Evolutionary conservation across 2,329 filamentous ascomycete species (phyloP), one percentile per base, ranked within the genome.

Genomic region (Aquanectria penicillioides): DNA sequence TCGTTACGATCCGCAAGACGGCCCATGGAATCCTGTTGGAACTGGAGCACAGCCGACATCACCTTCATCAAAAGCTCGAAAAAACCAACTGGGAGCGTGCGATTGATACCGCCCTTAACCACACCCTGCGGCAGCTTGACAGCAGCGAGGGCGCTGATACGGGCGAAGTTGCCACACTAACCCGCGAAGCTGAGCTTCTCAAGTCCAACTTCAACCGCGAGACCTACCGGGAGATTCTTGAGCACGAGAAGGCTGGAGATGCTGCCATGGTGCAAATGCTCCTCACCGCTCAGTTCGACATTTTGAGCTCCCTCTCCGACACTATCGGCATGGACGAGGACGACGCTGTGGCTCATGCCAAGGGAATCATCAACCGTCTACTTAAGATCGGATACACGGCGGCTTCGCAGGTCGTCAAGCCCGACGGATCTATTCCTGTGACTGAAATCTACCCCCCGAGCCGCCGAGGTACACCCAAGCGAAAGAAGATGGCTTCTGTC

Each of bases 251-350:
- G 77, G 83, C 85, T 22, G 90, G 89, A 11, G 93, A 97, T 72
- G 86, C 89, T 17, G 87, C 86, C 15, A 86, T 91, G 64, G 83
- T 97, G 70, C 94, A 97, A 75, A 86, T 92, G 46, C 83, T 99
- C 52, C 85, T 98, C 10, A 89, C 91, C 50, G 92, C 94, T 11
- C 94, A 98, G 70, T 97, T 99, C 67, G 94, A 97, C 69, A 94
- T 94, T 2, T 86, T 98, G 60, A 83, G 92, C 5, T 92, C 93
- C 1, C 85, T 99, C 51, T 88, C 90, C 52, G 91, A 92, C 65
- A 92, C 95, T 20, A 86, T 94, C 66, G 82, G 86, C 29, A 93
- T 98, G 88, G 89, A 85, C 57, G 92, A 97, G 73, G 87, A 90
- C 28, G 90, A 96, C 61, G 95, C 94, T 1, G 85, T 97, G 2